These are phyloP conservation scores for Pythium rhizo-oryzae DNA, from an alignment of 352 stramenopile genomes.

Conservation along the genomic window DNA sequence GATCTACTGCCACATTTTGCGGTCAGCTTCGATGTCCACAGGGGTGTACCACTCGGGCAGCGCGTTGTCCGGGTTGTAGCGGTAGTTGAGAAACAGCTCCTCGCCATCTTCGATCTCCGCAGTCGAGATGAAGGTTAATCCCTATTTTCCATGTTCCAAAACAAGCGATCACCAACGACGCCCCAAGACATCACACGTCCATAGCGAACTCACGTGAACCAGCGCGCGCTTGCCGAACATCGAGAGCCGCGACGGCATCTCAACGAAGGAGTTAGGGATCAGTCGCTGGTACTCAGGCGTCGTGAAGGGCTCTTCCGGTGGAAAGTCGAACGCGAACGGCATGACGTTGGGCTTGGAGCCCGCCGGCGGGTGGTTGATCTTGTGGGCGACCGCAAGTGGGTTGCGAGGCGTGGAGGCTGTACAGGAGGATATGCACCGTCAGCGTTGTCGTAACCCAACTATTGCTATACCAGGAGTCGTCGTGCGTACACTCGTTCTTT, in stretches of 20 bases:
- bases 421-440: not conserved
- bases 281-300: conserved; percentile 55
- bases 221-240: conserved; percentile 87
- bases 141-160: conserved; percentile 31
- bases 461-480: not conserved
- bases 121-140: conserved; percentile 74
- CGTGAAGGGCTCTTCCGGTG: conserved; percentile 77
- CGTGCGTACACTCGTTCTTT: conserved; percentile 63
- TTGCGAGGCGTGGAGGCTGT: conserved; percentile 66
- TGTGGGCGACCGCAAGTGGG: conserved; percentile 75
- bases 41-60: conserved; percentile 85
- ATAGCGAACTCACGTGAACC: conserved; percentile 56
- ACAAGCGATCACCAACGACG: too few species aligned
- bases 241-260: conserved; percentile 73
- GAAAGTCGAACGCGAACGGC: conserved; percentile 84
- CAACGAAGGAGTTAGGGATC: conserved; percentile 85
- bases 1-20: conserved; percentile 80
- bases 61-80: conserved; percentile 77
- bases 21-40: conserved; percentile 78
- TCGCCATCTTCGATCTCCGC: conserved; percentile 78
- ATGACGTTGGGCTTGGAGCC: conserved; percentile 77
- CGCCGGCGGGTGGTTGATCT: conserved; percentile 84
- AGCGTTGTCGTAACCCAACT: not conserved
- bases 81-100: conserved; percentile 88
- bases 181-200: not conserved